Evolutionary conservation across 495 filamentous ascomycete species (phyloP), one percentile per base, ranked within the genome.

Genomic region (Aspergillus funiculosus): DNA sequence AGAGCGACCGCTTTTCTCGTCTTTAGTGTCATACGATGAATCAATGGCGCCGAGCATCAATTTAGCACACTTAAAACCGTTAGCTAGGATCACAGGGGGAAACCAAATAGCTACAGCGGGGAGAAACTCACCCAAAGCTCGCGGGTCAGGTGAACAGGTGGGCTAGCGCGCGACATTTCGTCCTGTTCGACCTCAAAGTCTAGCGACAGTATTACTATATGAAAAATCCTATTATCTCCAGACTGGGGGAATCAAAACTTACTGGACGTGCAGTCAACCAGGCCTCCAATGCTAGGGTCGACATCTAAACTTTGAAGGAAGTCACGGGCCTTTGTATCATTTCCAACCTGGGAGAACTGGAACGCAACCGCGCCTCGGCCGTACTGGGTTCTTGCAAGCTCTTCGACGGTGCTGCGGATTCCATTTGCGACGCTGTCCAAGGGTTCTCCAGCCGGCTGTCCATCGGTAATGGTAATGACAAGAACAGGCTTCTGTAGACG

Each of bases 261-360:
- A 86, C 82, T 85, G 3, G 82, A 85, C 25, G 83, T 86, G 64
- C 82, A 86, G 55, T 87, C 83, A 39, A 87, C 75, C 58, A 85
- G 56, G 6, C 59, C 50, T 17, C 83, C 83, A 55, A 87, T 73
- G 13, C 59, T 53, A 18, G 80, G 78, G 48, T 87, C 80, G 35
- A 75, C 73, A 52, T 87, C 83, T 10, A 87, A 66, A 35, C 72
- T 70, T 6, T 60, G 59, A 19, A 87, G 64, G 64, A 85, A 87
- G 34, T 79, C 75, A 22, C 77, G 74, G 6, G 83, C 83, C 39
- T 76, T 72, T 53, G 71, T 61, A 53, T 87, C 83, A 46, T 82
- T 83, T 48, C 83, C 83, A 35, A 87, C 82, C 55, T 87, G 83
- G 6, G 83, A 81, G 57, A 87, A 86, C 53, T 86, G 81, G 70